Base-by-base conservation (phyloP, 805 yeast genomes). In the Candida adriatica region DNA sequence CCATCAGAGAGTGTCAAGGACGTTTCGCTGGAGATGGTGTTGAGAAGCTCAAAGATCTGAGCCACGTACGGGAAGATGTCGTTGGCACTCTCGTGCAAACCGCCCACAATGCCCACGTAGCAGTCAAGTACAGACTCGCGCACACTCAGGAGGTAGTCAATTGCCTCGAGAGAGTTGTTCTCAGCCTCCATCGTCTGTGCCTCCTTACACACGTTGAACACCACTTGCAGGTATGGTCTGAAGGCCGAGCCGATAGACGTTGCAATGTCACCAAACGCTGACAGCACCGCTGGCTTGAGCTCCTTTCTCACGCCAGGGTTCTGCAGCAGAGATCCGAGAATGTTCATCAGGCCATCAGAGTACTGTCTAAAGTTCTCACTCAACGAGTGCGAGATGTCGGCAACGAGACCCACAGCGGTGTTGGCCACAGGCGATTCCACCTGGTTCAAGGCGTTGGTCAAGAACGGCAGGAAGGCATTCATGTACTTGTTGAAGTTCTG, bases 181-280 rank as follows among this genome's bases (percentile, higher is more conserved):
- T 75, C 82, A 0, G 82, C 76, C 38, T 70, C 72, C 20, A 75
- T 56, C 26, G 61, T 61, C 45, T 79, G 75, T 11, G 88, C 87
- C 31, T 72, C 72, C 18, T 64, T 64, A 59, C 90, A 80, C 33
- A 92, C 74, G 23, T 69, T 70, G 80, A 88, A 80, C 20, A 87
- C 95, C 38, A 75, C 84, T 23, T 69, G 73, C 42, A 87, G 61
- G 58, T 85, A 92, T 35, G 79, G 85, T 43, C 70, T 69, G 59
- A 90, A 92, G 34, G 69, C 74, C 3, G 68, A 54, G 4, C 95
- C 96, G 39, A 88, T 75, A 10, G 92, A 78, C 1, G 95, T 73
- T 4, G 97, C 96, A 49, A 92, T 74, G 58, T 92, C 98, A 42
- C 98, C 98, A 56, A 92, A 85, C 49, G 95, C 86, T 9, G 96